Evolutionary conservation across 371 early-diverging fungal genomes (phyloP), one percentile per base, ranked within the genome.

Genomic region (Lichtheimia ornata): DNA sequence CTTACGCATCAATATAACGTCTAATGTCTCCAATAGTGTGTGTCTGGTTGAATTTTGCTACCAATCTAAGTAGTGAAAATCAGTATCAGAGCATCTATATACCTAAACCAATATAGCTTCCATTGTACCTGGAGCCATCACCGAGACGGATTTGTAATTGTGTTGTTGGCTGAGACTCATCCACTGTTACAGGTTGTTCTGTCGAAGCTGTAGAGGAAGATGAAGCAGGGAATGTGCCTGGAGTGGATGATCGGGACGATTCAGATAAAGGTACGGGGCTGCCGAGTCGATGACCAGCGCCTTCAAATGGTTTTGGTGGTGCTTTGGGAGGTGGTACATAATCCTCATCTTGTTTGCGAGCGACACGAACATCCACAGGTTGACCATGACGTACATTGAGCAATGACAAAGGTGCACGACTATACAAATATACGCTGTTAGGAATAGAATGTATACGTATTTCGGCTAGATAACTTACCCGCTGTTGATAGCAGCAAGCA

Each of bases 331-430:
- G 94, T 43, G 92, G 90, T 45, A 79, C 76, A 69, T 93, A 98
- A 60, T 94, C 91, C 70, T 97, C 94, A 40, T 94, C 86, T 62
- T 91, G 77, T 45, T 90, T 87, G 51, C 90, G 88, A 5, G 88
- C 81, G 0, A 98, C 94, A 42, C 88, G 82, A 59, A 98, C 88
- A 65, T 95, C 95, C 5, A 97, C 97, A 40, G 88, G 91, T 64
- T 97, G 97, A 40, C 95, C 96, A 51, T 87, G 91, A 7, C 81
- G 83, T n/a, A 97, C 93, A 66, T 96, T 93, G 49, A 97, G 81
- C 41, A 91, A 79, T n/a, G 88, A 80, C 53, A 90, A 67, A 9
- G 96, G 92, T 3, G 94, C 96, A 2, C 91, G 89, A 2, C 95
- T 91, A 61, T 42, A 45, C 12, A 41, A 18, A 3, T 40, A 18